Evolutionary conservation across 176 grass and related monocot species (phyloP).

Genomic region (Carex littledalei): DNA sequence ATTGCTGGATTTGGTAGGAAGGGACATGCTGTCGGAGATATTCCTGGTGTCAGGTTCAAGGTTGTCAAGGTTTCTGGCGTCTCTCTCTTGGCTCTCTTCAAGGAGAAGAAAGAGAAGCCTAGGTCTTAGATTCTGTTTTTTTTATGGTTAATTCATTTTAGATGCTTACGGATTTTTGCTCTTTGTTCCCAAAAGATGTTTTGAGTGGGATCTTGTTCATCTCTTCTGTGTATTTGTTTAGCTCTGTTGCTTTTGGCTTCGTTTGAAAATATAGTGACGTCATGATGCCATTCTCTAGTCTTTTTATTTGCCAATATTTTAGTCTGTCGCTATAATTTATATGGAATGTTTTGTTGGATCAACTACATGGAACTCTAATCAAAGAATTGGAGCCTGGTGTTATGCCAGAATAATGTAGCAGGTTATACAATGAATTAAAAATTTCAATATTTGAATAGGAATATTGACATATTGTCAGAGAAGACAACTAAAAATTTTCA

Average conservation of each 20-base stretch:
- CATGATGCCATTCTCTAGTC: neutral
- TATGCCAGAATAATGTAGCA: no score
- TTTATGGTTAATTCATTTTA: neutral
- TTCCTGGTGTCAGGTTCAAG: constrained; percentile 23
- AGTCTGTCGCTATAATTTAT: neutral
- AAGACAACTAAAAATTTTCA: no score
- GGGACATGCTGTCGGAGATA: constrained; percentile 15
- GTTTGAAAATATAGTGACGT: neutral
- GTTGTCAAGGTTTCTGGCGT: constrained; percentile 21
- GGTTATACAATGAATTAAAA: no score
- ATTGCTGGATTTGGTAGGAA: constrained; percentile 26
- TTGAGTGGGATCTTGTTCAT: neutral
- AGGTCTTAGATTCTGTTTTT: constrained; percentile 15
- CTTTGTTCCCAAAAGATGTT: neutral
- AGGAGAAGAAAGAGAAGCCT: constrained; percentile 25
- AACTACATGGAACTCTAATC: no score
- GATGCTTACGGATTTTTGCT: neutral
- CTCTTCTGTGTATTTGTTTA: neutral
- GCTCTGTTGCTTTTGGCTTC: neutral
- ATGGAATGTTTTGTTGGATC: neutral
- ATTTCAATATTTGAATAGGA: no score
- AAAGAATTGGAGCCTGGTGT: no score
- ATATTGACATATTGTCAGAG: no score
- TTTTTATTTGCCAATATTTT: neutral
- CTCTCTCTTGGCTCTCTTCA: constrained; percentile 16